Base-by-base conservation (phyloP, 1,139 yeast genomes). In the Sugiyamaella neomexicana region DNA sequence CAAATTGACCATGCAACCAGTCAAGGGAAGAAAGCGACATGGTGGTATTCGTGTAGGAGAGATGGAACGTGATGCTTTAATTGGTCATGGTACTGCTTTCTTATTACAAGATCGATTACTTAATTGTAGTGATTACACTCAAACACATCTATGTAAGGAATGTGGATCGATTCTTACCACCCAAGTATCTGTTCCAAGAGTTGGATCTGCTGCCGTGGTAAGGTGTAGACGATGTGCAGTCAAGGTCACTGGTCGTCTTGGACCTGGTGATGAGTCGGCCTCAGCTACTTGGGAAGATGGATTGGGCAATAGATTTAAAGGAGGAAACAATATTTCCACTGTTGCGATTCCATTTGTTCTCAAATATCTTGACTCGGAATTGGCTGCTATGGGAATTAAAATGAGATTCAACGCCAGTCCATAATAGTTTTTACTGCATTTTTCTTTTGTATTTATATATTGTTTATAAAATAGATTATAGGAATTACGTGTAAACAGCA, bases 31-130 rank as follows among this genome's bases (percentile, higher is more conserved):
- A 77, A 95, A 93, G 84, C 85, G 99, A 76, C 85, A 87, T 62
- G 99, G 99, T 75, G 99, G 99, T 86, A 93, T 93, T 65, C 96
- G 99, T 80, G 96, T 93, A 41, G 99, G 99, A 71, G 99, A 93
- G 74, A 93, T 93, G 99, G 99, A 93, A 76, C 88, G 99, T 77
- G 99, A 93, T 79, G 99, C 99, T 1, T 78, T 93, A 66, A 90
- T 93, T 70, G 99, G 99, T 59, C 99, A 95, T 70, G 99, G 99
- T 75, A 86, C 99, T n/a, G 90, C 99, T 1, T 93, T 82, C 82
- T 76, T 93, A 67, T 77, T 93, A 63, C 99, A 93, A 72, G 99
- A 93, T 71, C 86, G 99, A 74, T 79, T 93, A 68, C 80, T 95
- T 71, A 93, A 95, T 74, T 90, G 97, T 70, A 88, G 97, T 17